Evolutionary conservation across 345 rosid species (phyloP).

Genomic region (Mallotus nudiflorus): DNA sequence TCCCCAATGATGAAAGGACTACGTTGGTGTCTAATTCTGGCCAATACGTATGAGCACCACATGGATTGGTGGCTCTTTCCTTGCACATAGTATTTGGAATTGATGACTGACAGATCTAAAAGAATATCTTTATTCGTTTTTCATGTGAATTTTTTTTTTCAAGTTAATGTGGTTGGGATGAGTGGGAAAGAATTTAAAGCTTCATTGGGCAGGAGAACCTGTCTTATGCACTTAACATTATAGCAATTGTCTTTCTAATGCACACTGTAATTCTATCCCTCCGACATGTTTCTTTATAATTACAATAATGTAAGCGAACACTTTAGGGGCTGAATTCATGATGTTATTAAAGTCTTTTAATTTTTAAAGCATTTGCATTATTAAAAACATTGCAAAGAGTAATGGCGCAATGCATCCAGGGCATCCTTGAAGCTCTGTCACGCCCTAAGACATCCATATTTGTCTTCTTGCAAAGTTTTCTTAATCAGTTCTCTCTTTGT

Average conservation of each 20-base stretch:
- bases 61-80: not conserved
- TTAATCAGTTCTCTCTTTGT: conserved; percentile 10
- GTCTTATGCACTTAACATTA: not conserved
- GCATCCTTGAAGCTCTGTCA: not conserved
- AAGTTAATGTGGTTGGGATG: not conserved
- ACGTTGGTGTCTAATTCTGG: not conserved
- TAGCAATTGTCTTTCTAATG: not conserved
- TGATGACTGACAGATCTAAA: not conserved
- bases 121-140: not conserved
- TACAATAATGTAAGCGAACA: not conserved
- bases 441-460: not conserved
- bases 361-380: not conserved
- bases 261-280: not conserved
- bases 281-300: not conserved
- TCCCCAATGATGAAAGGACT: not conserved
- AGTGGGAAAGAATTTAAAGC: not conserved
- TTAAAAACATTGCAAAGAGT: not conserved
- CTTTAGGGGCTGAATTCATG: not conserved
- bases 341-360: not conserved
- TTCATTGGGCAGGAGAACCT: not conserved
- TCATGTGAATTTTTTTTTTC: not conserved
- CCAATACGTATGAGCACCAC: not conserved
- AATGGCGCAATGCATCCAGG: not conserved
- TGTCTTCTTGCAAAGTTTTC: conserved; percentile 10
- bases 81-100: not conserved